Evolutionary conservation across 768 basidiomycete genomes (phyloP).

Genomic region (Mycena metata): DNA sequence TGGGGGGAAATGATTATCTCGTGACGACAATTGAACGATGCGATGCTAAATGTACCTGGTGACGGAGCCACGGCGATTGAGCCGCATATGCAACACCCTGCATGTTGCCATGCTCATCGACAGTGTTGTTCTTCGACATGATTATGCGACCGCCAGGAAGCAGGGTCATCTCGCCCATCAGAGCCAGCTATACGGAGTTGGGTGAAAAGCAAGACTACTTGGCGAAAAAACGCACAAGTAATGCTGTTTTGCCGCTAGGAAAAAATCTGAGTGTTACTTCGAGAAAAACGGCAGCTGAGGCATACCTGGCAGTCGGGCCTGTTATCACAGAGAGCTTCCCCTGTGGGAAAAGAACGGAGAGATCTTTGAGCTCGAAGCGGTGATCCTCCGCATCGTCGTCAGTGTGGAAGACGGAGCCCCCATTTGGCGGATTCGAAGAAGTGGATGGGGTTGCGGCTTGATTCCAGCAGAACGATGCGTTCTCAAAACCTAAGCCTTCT

Average conservation of each 20-base stretch:
- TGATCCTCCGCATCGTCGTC: constrained; percentile 51
- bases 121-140: constrained; percentile 73
- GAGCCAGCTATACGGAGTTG: constrained; percentile 63
- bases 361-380: constrained; percentile 74
- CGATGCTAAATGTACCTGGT: constrained; percentile 51
- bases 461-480: constrained; percentile 75
- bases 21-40: no score
- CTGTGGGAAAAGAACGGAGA: constrained; percentile 78
- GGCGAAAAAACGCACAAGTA: constrained; percentile 62
- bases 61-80: constrained; percentile 73
- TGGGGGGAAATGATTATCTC: no score
- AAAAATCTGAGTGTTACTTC: background rate
- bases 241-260: constrained; percentile 80
- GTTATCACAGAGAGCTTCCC: constrained; percentile 78
- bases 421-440: constrained; percentile 32
- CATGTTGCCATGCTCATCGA: constrained; percentile 73
- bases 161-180: constrained; percentile 79
- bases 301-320: constrained; percentile 73
- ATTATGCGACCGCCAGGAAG: constrained; percentile 57
- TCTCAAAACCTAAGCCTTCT: constrained; percentile 66
- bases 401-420: constrained; percentile 26
- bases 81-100: constrained; percentile 79
- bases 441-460: constrained; percentile 50
- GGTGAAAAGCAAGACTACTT: background rate
- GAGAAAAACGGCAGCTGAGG: background rate